Evolutionary conservation across 1,139 yeast genomes (phyloP), one percentile per base, ranked within the genome.

Genomic region (Tardiomyces digboiensis): DNA sequence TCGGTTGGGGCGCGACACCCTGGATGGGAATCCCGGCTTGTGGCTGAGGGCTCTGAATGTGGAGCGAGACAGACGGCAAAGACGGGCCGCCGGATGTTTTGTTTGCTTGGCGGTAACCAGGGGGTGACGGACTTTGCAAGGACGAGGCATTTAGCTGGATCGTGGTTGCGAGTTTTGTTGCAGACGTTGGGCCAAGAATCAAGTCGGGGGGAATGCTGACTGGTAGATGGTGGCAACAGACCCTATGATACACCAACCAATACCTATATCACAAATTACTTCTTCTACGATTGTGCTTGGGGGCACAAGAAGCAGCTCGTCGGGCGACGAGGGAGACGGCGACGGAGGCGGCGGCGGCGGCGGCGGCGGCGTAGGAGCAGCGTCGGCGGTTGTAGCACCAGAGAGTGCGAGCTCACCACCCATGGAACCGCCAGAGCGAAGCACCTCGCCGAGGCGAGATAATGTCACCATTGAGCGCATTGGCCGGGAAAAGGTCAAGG

Each of bases 361-460:
- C 14, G n/a, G n/a, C n/a, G n/a, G n/a, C 13, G 46, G 45, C 19
- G 44, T 47, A 18, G 49, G 45, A 20, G 48, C 46, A 2, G 43
- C 48, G 18, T 42, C 43, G 10, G 49, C 36, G 6, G 39, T 44
- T 13, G 48, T 50, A 21, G 51, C 54, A 1, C 44, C 53, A 16
- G 44, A 50, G 37, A 26, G 33, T 16, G 33, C 33, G 4, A 26
- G 16, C 5, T 26, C 33, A 16, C 33, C 33, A 5, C 16, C 14
- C 5, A 16, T 26, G 12, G 57, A 52, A 3, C 57, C 58, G 10
- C 57, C 58, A 7, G 57, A 53, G 39, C 52, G 61, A 20, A 52
- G 57, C 42, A 52, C 59, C n/a, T 58, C 61, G 7, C 62, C 62
- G n/a, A 49, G 62, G 16, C 51, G 61, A n/a, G 62, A 58, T 44